Percentiles rank a stretch among this genome's conserved stretches.
phyloP scores from a whole-genome alignment of 2,329 filamentous ascomycete genomes.

The Nemania sp. region DNA sequence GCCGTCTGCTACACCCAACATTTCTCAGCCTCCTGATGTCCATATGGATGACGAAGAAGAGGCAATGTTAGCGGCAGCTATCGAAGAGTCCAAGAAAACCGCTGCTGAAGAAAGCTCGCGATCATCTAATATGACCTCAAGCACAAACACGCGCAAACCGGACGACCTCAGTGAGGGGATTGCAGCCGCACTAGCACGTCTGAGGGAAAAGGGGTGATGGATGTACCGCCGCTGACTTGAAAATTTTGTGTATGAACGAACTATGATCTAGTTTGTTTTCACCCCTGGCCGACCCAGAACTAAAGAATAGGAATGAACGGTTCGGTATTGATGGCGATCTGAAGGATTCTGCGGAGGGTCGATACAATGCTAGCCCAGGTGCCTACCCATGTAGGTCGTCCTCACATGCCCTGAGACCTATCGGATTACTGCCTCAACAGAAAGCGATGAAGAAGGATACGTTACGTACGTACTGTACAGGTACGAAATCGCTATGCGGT shows the following conservation, averaged over 20 bases:
- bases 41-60: conserved; percentile 62
- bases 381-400: conserved; percentile 2
- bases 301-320: background rate
- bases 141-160: conserved; percentile 47
- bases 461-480: conserved; percentile 31
- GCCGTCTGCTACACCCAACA: background rate
- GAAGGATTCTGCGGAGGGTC: conserved; percentile 8
- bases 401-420: background rate
- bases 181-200: conserved; percentile 69
- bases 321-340: background rate
- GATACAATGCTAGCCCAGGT: conserved; percentile 16
- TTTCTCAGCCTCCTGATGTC: conserved; percentile 49
- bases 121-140: conserved; percentile 32
- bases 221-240: conserved; percentile 18
- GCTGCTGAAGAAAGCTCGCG: conserved; percentile 48
- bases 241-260: background rate
- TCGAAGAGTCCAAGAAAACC: conserved; percentile 60
- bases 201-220: conserved; percentile 60
- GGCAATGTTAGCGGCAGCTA: conserved; percentile 61
- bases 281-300: background rate
- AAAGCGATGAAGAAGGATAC: conserved; percentile 23
- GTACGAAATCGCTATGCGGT: conserved; percentile 5
- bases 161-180: conserved; percentile 68
- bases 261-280: background rate
- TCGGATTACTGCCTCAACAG: background rate